Evolutionary conservation across 2,329 filamentous ascomycete species (phyloP).

Genomic region (Claviceps cyperi): DNA sequence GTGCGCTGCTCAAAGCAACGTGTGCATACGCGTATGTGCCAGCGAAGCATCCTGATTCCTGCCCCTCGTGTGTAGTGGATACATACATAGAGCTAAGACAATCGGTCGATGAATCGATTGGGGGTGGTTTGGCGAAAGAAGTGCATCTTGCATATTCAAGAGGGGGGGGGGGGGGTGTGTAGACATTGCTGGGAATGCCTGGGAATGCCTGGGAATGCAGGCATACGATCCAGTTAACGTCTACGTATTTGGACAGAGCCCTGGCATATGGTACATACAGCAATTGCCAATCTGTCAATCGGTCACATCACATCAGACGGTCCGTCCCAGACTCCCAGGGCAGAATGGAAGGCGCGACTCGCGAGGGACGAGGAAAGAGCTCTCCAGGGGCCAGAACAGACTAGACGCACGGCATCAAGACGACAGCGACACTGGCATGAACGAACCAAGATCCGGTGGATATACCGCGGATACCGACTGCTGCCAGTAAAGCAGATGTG

Average conservation of each 20-base stretch:
- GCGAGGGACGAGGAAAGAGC: constrained; percentile 3
- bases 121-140: not conserved
- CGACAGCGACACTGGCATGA: not conserved
- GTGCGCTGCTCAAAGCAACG: not conserved
- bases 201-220: not conserved
- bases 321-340: no score
- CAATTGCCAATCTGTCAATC: not conserved
- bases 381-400: no score
- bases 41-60: no score
- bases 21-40: not conserved
- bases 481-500: no score
- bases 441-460: no score
- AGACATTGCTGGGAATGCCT: not conserved
- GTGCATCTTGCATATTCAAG: not conserved
- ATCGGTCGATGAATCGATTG: not conserved
- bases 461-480: no score
- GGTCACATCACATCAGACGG: no score
- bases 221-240: not conserved
- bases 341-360: not conserved
- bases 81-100: no score
- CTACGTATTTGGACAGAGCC: not conserved
- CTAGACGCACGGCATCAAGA: not conserved
- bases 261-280: not conserved
- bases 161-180: no score
- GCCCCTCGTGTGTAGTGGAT: no score